Percentiles rank a stretch among this genome's conserved stretches.
phyloP scores from a whole-genome alignment of 352 stramenopile species.

The Peronospora destructor region DNA sequence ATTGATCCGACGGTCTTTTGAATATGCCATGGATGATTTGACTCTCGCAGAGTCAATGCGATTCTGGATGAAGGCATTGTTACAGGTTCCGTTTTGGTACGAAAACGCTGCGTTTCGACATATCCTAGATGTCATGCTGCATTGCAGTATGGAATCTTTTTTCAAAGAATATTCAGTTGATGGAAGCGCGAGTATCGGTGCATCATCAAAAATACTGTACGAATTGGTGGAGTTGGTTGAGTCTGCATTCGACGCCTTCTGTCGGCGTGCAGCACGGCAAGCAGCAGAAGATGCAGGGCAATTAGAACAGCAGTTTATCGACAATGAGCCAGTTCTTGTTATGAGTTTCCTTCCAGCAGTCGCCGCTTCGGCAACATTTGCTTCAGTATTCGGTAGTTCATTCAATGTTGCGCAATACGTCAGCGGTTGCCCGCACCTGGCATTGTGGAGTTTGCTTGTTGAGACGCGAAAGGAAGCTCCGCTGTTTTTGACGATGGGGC shows the following conservation, averaged over 20 bases:
- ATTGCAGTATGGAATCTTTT: slow-evolving; percentile 48
- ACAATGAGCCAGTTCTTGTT: slow-evolving; percentile 29
- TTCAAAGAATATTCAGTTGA: neutral
- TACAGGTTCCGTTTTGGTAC: slow-evolving; percentile 75
- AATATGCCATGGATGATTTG: slow-evolving; percentile 39
- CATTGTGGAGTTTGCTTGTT: slow-evolving; percentile 59
- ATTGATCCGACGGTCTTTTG: slow-evolving; percentile 56
- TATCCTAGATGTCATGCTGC: slow-evolving; percentile 58
- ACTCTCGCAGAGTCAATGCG: slow-evolving; percentile 33
- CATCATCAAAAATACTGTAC: slow-evolving; percentile 22
- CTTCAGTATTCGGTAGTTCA: slow-evolving; percentile 59
- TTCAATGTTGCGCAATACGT: slow-evolving; percentile 63
- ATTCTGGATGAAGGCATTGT: slow-evolving; percentile 58
- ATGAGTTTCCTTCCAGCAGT: slow-evolving; percentile 63
- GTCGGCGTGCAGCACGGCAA: slow-evolving; percentile 26
- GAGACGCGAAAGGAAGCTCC: slow-evolving; percentile 74
- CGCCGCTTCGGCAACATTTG: slow-evolving; percentile 35
- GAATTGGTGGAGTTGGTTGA: slow-evolving; percentile 37
- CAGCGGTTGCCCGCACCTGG: slow-evolving; percentile 50
- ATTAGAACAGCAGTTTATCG: slow-evolving; percentile 29
- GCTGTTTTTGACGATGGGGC: slow-evolving; percentile 56
- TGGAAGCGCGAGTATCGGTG: neutral
- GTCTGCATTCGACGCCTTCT: slow-evolving; percentile 33
- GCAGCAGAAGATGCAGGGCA: slow-evolving; percentile 28
- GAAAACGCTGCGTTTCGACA: slow-evolving; percentile 64